Base-by-base conservation (phyloP, 805 yeast genomes). In the Ogataea corticis region DNA sequence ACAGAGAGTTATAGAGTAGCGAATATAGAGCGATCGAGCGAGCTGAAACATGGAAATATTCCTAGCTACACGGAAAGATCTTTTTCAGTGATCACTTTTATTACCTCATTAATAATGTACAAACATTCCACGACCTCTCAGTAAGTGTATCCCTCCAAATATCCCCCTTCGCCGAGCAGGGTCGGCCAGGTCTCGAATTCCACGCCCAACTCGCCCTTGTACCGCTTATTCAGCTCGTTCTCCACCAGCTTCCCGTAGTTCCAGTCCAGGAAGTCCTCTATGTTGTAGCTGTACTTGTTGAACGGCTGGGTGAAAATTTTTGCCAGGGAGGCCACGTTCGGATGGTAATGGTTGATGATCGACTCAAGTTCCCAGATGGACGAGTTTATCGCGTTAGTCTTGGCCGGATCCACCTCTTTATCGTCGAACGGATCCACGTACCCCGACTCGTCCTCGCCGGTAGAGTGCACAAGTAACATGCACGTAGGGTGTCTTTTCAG, bases 211-310 rank as follows among this genome's bases (percentile, higher is more conserved):
- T 84, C 81, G 4, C 83, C 79, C 55, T 84, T 84, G 61, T 87
- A 72, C 52, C 63, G 79, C 68, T 88, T 82, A 21, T 72, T 72
- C 38, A 72, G 66, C 62, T 87, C 95, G 58, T 82, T 79, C 21
- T 77, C 82, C 48, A 85, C 56, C 43, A 87, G 63, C 56, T 85
- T 70, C 29, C 75, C 71, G 62, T 91, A 94, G 46, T 84, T 82
- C 88, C 96, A 92, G 65, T 91, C 96, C 57, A 94, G 68, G 71
- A 94, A 94, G 62, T 94, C 98, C 63, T 94, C 99, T 74, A 94
- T 73, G 63, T 87, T 87, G 64, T 94, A 94, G 56, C 79, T 79
- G 45, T 85, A 82, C 63, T 94, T 94, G 60, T 83, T 79, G 70
- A 90, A 92, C 3, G 97, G 97, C 66, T 94, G 97, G 15, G 82